Evolutionary conservation across 805 yeast genomes (phyloP).

Genomic region (Kluyveromyces siamensis): DNA sequence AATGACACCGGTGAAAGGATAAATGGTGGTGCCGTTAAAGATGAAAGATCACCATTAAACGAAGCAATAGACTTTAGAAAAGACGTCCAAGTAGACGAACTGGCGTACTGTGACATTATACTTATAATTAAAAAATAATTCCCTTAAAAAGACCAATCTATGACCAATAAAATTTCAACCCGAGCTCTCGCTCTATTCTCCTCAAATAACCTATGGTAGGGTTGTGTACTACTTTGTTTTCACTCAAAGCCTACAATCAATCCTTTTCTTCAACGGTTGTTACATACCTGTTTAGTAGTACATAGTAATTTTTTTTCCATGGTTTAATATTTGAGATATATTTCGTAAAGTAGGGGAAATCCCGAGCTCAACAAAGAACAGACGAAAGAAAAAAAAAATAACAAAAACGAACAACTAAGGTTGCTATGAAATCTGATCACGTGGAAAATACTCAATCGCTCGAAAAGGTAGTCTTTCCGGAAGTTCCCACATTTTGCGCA

Average conservation of each 20-base stretch:
- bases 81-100: constrained; percentile 73
- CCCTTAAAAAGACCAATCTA: not conserved
- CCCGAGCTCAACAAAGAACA: not conserved
- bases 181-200: too few relatives aligned
- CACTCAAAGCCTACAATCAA: not conserved
- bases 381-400: not conserved
- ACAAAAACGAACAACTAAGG: too few relatives aligned
- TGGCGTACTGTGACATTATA: constrained; percentile 28
- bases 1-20: constrained; percentile 84
- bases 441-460: too few relatives aligned
- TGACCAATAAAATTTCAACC: too few relatives aligned
- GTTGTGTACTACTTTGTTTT: too few relatives aligned
- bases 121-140: not conserved
- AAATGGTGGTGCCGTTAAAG: constrained; percentile 95
- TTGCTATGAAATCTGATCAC: too few relatives aligned
- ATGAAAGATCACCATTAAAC: constrained; percentile 86
- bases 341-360: not conserved
- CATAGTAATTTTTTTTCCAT: not conserved
- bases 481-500: too few relatives aligned
- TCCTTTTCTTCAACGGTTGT: not conserved
- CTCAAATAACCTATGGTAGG: too few relatives aligned
- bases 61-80: constrained; percentile 86
- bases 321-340: not conserved
- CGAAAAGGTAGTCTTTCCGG: too few relatives aligned
- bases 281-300: not conserved